Base-by-base conservation (phyloP, 1,139 yeast species). In the Saccharomyces hybrid region DNA sequence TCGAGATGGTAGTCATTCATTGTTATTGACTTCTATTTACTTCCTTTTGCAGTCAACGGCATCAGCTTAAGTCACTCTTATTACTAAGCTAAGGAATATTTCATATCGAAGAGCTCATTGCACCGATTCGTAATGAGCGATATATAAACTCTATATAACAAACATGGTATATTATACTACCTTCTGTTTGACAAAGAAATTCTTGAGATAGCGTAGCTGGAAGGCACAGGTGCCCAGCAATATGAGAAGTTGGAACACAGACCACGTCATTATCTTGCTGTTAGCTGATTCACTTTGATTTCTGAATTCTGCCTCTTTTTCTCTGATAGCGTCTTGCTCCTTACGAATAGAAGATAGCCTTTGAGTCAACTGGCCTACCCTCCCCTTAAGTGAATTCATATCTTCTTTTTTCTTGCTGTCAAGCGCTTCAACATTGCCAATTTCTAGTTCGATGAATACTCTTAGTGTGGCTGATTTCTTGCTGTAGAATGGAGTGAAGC, bases 181-280 rank as follows among this genome's bases (percentile, higher is more conserved):
- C 68, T 83, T 83, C 61, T 81, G 84, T 67, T 83, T 83, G 54
- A 81, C 76, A 65, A 84, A 83, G 74, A 83, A 82, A 49, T 78
- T 71, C 64, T 80, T 80, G 61, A 84, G 72, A 54, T 82, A 83
- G 55, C 76, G 71, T 57, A 84, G 65, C 68, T 86, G 93, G 76
- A 85, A 81, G 13, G 75, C 72, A 58, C 90, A 83, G 2, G 84
- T 77, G 7, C 69, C 66, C 7, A 74, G 59, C 47, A 82, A 64
- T 0, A 77, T 79, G 9, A 72, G 53, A 2, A 78, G 58, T 64
- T 83, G 86, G 8, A 81, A 57, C n/a, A 80, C 55, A 32, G 83
- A 76, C 84, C 85, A 82, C 55, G 70, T 67, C n/a, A 79, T 71
- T 6, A 82, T 83, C 53, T 75, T 75, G 27, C 72, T 68, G 60